Conservation (phyloP, 495 filamentous ascomycete genomes). For the Cercophora samala region DNA sequence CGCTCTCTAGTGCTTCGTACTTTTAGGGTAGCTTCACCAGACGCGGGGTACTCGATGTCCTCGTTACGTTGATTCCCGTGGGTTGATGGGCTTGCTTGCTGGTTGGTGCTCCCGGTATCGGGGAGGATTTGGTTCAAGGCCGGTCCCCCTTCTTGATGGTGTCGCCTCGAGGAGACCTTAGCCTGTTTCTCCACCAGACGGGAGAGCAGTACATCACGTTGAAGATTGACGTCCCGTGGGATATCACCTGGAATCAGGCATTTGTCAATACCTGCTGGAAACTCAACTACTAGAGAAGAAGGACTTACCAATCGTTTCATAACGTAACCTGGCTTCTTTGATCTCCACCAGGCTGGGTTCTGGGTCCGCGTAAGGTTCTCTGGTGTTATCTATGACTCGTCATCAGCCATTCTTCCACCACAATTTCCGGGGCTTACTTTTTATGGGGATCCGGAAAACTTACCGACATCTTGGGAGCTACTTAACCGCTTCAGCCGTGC, state of each 20-base stretch:
- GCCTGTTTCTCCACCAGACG: conserved; percentile 22
- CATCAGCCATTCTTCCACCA: conserved; percentile 5
- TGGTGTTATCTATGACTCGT: not conserved
- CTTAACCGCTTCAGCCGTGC: conserved; percentile 33
- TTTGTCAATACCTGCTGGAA: not conserved
- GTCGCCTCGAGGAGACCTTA: not conserved
- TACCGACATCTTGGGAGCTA: conserved; percentile 20
- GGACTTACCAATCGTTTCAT: conserved; percentile 16
- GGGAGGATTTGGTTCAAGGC: not conserved
- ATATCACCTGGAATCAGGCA: conserved; percentile 2
- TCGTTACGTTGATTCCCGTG: not conserved
- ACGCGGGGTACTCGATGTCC: not conserved
- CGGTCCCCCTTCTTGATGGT: not conserved
- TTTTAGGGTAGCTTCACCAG: not conserved
- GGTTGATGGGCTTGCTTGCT: not conserved
- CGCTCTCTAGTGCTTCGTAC: not conserved
- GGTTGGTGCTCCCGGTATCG: not conserved
- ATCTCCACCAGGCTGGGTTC: not conserved
- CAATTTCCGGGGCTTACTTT: not conserved
- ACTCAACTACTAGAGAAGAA: not conserved
- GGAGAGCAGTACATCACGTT: conserved; percentile 22
- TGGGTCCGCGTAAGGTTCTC: not conserved
- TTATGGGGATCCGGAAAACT: not conserved
- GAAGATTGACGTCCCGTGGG: conserved; percentile 14
- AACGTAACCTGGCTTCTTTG: conserved; percentile 8